Base-by-base conservation (phyloP, 2,329 filamentous ascomycete species). In the Sarocladium oryzae region DNA sequence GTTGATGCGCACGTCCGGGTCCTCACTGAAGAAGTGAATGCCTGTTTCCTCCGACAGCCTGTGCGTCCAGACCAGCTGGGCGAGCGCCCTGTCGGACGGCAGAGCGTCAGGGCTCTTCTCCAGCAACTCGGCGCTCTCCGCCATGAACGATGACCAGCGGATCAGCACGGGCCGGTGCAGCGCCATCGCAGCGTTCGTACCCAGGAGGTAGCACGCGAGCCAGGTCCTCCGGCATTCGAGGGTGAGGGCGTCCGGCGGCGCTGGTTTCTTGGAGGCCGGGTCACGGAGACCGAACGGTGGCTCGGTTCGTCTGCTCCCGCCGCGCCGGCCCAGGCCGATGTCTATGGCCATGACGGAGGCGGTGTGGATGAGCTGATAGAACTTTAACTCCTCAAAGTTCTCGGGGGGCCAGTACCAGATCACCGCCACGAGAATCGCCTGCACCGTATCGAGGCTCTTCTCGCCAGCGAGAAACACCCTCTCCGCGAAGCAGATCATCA, bases 341-440 rank as follows among this genome's bases (percentile, higher is more conserved):
- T 95, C 89, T 51, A 95, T 82, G 23, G 85, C 86, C 84, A 95
- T 88, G 58, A 89, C 79, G 45, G 85, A 85, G 2, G 87, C 86
- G 61, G 89, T 82, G 64, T 95, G 88, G 41, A 89, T 82, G 57
- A 93, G 78, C 69, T 92, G 88, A 69, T 93, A 95, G 65, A 93
- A 95, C 63, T 93, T 93, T 61, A 92, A 81, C 68, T 93, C 86
- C 61, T 95, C 88, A 53, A 88, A 88, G 59, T 87, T 79, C 57
- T 92, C 84, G 0, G 89, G 89, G 15, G 89, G 88, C 64, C 83
- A 84, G 65, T 95, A 95, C 88, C 89, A 95, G 18, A 90, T 78
- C n/a, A 85, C 82, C 6, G 82, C 76, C 3, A 95, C 72, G 53
- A 88, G 78, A 36, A 95, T 70, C 2, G 88, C 81, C 68, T 96